Evolutionary conservation across 2,329 filamentous ascomycete genomes (phyloP).

Genomic region (Calonectria pteridis): DNA sequence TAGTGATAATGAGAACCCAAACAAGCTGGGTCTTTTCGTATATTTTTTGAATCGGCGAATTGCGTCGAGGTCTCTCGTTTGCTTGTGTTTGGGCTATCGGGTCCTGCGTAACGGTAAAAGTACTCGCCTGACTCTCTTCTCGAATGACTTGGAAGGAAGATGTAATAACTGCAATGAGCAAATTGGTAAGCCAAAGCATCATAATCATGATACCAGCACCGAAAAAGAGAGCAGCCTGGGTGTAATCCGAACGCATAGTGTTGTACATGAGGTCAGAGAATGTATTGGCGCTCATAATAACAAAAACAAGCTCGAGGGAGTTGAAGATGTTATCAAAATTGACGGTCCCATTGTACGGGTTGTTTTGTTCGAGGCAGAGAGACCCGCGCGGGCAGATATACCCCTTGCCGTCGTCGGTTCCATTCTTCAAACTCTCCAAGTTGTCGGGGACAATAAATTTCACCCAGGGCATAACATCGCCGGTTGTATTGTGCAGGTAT

Average conservation of each 20-base stretch:
- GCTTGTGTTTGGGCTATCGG: conserved; percentile 49
- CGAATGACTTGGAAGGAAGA: conserved; percentile 98
- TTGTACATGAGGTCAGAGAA: conserved; percentile 96
- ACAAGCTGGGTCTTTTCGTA: conserved; percentile 81
- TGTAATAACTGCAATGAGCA: conserved; percentile 96
- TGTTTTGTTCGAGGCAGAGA: conserved; percentile 81
- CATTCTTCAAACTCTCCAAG: conserved; percentile 62
- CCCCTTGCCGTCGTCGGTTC: conserved; percentile 76
- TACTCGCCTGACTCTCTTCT: conserved; percentile 94
- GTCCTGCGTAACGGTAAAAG: conserved; percentile 84
- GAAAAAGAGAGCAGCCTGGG: conserved; percentile 84
- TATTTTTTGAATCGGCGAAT: conserved; percentile 72
- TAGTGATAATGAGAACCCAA: conserved; percentile 86
- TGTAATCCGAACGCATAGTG: conserved; percentile 91
- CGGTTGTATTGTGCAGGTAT: conserved; percentile 73
- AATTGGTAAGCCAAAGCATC: conserved; percentile 95
- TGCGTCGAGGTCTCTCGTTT: conserved; percentile 53
- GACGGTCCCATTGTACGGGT: conserved; percentile 86
- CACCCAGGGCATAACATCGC: conserved; percentile 76
- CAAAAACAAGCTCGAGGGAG: conserved; percentile 93
- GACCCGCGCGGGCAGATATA: conserved; percentile 90
- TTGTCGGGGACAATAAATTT: conserved; percentile 53
- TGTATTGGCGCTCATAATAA: conserved; percentile 98
- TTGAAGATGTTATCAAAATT: conserved; percentile 96
- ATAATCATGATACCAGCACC: conserved; percentile 85